Evolutionary conservation across 2,329 filamentous ascomycete genomes (phyloP), one percentile per base, ranked within the genome.

Genomic region (Amylocarpus encephaloides): DNA sequence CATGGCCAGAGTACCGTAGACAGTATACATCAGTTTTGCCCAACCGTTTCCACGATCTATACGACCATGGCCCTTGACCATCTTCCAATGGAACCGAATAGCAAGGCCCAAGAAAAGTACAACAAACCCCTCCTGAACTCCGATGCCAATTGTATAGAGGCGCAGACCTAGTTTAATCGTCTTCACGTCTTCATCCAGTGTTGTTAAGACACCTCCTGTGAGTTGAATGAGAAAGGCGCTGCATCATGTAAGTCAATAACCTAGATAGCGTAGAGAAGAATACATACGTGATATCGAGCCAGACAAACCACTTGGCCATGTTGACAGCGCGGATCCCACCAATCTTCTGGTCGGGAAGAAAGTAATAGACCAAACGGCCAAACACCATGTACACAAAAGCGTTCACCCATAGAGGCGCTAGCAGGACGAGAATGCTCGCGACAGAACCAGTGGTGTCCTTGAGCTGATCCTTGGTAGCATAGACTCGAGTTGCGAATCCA

Each of bases 81-180:
- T 48, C 22, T 40, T 16, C 58, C 57, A 52, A 32, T 73, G 70
- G 26, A 74, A 69, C 12, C 62, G 58, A 35, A 70, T 63, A 0
- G 66, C 62, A 0, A 77, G 58, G 0, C 50, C 59, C 3, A 69
- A 56, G 48, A 77, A 75, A 11, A 69, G 50, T 1, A 75, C 53
- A 43, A 77, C 72, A 49, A 75, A 74, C 30, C 71, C 59, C 51
- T 76, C 64, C 51, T 78, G 75, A 0, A 77, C 54, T 0, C 70
- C 73, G 10, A 77, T 73, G 1, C 75, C 74, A 11, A 69, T 73
- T 72, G 76, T 77, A 61, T 77, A 78, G 50, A 71, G 63, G 35
- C 70, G 61, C 0, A 71, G 63, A 0, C 54, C 56, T 35, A 70
- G 59, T 59, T 67, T 61, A 1, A 60, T 58, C n/a, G 55, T 49